Base-by-base conservation (phyloP, 306 rosid genomes). In the Fragaria iinumae region DNA sequence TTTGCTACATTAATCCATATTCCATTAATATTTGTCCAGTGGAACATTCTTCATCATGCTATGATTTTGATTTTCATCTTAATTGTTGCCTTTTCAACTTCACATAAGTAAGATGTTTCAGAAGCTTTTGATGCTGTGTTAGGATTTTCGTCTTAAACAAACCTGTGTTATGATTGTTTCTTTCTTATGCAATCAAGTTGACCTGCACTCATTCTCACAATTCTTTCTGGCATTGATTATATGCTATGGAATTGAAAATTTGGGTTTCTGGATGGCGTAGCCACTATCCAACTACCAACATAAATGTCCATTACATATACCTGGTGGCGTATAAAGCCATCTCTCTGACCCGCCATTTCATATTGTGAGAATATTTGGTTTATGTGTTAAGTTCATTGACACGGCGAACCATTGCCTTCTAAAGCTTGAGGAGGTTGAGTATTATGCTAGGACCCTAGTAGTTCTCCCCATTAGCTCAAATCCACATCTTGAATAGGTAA, bases 341-440 rank as follows among this genome's bases (percentile, higher is more conserved):
- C 4, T 12, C 18, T 39, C 36, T 43, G 18, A 43, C 21, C 53
- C 34, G 11, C n/a, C 36, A 67, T 8, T 67, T 67, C 52, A 39
- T 7, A 39, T 39, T 17, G 11, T 11, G 50, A 39, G 71, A 41
- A 36, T 65, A n/a, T 12, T 64, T 7, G 45, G 18, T 36, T 16
- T 17, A 16, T 17, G 48, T 20, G 36, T 18, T 4, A 8, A 66
- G 29, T 39, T 67, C 8, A 20, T 39, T 17, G 45, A 39, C 11
- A 39, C 8, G 1, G 18, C 49, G 39, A 39, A 39, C 71, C 16
- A 39, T 67, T 67, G 47, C 27, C 49, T 17, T 67, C 71, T 67
- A 67, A n/a, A 67, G 27, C 48, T 39, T 20, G 71, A 67, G 71
- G 25, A 39, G 71, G 49, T 67, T 67, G 32, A 43, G 36, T 67